Conservation (phyloP, 2,329 filamentous ascomycete genomes). For the Phialophora verrucosa region DNA sequence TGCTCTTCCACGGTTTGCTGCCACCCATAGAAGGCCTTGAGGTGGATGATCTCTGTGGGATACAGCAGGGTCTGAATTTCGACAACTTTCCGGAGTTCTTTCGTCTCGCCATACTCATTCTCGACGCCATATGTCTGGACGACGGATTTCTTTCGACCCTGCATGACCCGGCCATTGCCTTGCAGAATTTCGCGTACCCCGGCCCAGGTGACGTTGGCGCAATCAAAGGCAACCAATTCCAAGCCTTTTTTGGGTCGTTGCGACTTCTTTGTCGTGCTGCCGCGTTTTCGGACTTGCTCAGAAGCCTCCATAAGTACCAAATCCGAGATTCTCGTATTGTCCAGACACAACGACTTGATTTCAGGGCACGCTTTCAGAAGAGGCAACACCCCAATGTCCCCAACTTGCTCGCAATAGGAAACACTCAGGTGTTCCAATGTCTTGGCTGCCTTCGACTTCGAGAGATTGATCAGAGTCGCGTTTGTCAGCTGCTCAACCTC, state of each 20-base stretch:
- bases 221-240: constrained; percentile 85
- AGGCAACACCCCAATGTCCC: constrained; percentile 82
- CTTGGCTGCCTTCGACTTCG: constrained; percentile 74
- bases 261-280: constrained; percentile 52
- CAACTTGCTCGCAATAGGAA: constrained; percentile 85
- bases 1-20: constrained; percentile 95
- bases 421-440: constrained; percentile 80
- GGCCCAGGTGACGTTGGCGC: constrained; percentile 88
- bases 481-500: constrained; percentile 82
- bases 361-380: constrained; percentile 75
- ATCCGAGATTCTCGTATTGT: constrained; percentile 91
- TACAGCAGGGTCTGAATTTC: constrained; percentile 56
- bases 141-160: constrained; percentile 37
- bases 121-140: constrained; percentile 25
- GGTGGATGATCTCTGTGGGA: constrained; percentile 77
- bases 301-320: constrained; percentile 84
- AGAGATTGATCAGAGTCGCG: constrained; percentile 72
- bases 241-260: constrained; percentile 66
- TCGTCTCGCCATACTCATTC: constrained; percentile 27
- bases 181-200: constrained; percentile 85
- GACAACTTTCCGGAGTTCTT: constrained; percentile 32
- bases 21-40: constrained; percentile 95
- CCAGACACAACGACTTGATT: constrained; percentile 78
- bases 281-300: constrained; percentile 73
- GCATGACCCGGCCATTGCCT: constrained; percentile 75